Base-by-base conservation (phyloP, 306 rosid genomes). In the Vigna trinervia region DNA sequence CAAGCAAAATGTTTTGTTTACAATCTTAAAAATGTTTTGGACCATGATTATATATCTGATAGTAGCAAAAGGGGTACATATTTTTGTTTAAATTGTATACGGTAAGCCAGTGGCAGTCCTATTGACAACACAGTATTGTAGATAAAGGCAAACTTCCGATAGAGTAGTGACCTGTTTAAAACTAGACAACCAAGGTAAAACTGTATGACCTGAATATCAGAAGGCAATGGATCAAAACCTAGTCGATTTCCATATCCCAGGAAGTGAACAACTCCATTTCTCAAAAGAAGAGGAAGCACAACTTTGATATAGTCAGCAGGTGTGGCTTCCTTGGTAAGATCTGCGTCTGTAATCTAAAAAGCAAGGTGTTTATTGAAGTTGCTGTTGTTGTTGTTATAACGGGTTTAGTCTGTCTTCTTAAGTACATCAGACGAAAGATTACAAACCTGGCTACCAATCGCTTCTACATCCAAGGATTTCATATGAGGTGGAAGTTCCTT, bases 191-290 rank as follows among this genome's bases (percentile, higher is more conserved):
- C 69, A 0, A 66, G 59, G 73, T 36, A 43, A 30, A 61, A 14
- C 46, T 38, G 53, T 68, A 43, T 59, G 78, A 95, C 99, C 97
- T 95, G 99, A 89, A 92, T 90, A 50, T 88, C 79, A 39, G 76
- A 67, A 78, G 97, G 96, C 32, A 95, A 36, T 11, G 92, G 91
- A 89, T 95, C 97, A 82, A 95, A 95, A 59, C 99, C 99, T 23
- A 95, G 94, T 73, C 99, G 90, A 79, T 95, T 92, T 71, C 96
- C 99, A 73, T 78, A 95, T 80, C 99, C 99, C 8, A 92, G 92
- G 69, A 95, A 87, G 86, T 90, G 97, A 84, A 89, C 93, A 54
- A 95, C 73, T 82, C 92, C 75, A 79, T 90, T 89, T 72, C 76
- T 82, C 84, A 77, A 63, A 56, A 95, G 97, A 63, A 86, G 76